Percentiles rank a stretch among this genome's conserved stretches.
phyloP scores from a whole-genome alignment of 495 filamentous ascomycete species.

The Tuber calosporum region DNA sequence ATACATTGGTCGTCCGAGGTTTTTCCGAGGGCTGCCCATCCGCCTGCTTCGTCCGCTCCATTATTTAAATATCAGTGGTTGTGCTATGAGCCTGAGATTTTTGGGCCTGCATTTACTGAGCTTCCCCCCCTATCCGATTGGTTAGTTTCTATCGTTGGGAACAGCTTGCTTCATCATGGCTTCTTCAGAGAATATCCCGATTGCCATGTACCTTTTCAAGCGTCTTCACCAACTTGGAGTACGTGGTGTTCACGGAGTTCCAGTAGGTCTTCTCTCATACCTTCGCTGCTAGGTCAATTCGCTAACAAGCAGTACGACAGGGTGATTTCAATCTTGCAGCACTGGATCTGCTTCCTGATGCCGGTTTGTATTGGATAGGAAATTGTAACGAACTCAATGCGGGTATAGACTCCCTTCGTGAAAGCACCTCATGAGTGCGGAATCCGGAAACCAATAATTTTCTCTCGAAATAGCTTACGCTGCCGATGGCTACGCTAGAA shows the following conservation, averaged over 20 bases:
- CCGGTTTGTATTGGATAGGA: slow-evolving; percentile 66
- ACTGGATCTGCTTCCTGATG: slow-evolving; percentile 59
- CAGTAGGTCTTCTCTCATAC: slow-evolving; percentile 35
- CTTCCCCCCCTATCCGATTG: neutral
- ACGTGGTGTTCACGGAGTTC: slow-evolving; percentile 59
- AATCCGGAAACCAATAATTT: slow-evolving; percentile 5
- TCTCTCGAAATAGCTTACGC: slow-evolving; percentile 53
- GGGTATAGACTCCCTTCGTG: slow-evolving; percentile 43
- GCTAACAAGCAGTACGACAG: slow-evolving; percentile 12
- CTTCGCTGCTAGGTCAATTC: neutral
- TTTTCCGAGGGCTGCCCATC: neutral
- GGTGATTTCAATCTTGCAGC: slow-evolving; percentile 69
- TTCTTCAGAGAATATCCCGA: slow-evolving; percentile 19
- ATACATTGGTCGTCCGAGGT: neutral
- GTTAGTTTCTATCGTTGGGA: neutral
- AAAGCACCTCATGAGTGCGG: neutral
- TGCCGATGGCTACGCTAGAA: slow-evolving; percentile 70
- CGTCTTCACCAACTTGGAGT: slow-evolving; percentile 63
- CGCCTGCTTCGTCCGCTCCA: neutral
- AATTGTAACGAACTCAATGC: slow-evolving; percentile 78
- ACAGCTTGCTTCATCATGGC: slow-evolving; percentile 15
- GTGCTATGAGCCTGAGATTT: neutral
- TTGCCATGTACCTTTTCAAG: slow-evolving; percentile 56
- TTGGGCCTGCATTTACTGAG: neutral
- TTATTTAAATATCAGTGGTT: neutral